Evolutionary conservation across 495 filamentous ascomycete genomes (phyloP).

Genomic region (Penicillium ochrochloron): DNA sequence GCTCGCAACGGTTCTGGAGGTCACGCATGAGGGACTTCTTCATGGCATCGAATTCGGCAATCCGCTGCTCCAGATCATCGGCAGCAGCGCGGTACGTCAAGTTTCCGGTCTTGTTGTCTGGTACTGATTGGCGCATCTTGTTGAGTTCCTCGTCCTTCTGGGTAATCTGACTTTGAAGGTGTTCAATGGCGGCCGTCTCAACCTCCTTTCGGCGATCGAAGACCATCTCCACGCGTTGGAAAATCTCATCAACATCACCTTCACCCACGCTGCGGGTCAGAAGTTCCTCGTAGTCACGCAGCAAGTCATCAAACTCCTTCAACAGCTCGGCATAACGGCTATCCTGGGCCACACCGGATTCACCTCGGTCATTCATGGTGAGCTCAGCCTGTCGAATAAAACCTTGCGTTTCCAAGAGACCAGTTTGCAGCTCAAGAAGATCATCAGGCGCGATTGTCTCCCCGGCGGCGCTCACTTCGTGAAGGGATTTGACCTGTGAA

Average conservation of each 20-base stretch:
- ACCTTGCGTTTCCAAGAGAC: constrained; percentile 84
- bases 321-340: constrained; percentile 75
- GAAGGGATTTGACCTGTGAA: constrained; percentile 76
- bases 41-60: constrained; percentile 98
- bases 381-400: constrained; percentile 93
- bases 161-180: constrained; percentile 71
- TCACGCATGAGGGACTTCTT: constrained; percentile 99
- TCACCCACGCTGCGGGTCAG: constrained; percentile 79
- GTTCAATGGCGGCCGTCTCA: constrained; percentile 69
- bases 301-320: constrained; percentile 67
- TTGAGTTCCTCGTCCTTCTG: constrained; percentile 77
- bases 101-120: constrained; percentile 71
- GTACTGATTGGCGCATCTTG: constrained; percentile 71
- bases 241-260: constrained; percentile 81
- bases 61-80: constrained; percentile 96
- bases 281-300: constrained; percentile 80
- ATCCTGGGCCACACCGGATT: constrained; percentile 63
- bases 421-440: constrained; percentile 72
- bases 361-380: constrained; percentile 68
- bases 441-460: constrained; percentile 83
- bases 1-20: constrained; percentile 95
- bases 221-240: constrained; percentile 73
- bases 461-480: constrained; percentile 73
- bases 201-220: constrained; percentile 74
- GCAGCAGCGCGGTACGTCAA: constrained; percentile 70